Evolutionary conservation across 768 basidiomycete species (phyloP).

Genomic region (Flagelloscypha sp.): DNA sequence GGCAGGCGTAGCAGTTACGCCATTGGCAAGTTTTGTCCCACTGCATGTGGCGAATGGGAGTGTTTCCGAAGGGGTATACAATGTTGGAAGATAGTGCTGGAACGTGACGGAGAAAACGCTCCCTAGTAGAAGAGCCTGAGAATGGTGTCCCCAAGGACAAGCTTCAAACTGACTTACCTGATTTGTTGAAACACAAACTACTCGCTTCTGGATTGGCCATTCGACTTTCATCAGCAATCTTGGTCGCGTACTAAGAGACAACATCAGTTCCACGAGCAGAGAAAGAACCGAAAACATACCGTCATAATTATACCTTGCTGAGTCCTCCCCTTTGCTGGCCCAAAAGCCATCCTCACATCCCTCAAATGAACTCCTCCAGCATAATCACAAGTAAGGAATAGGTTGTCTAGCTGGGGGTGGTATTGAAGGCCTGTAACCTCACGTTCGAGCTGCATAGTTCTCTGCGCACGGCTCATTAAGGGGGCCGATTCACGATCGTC

Average conservation of each 20-base stretch:
- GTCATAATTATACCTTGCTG: conserved; percentile 47
- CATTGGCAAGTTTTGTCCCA: conserved; percentile 47
- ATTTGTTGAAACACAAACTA: conserved; percentile 63
- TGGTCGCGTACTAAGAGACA: conserved; percentile 31
- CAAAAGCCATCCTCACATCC: conserved; percentile 70
- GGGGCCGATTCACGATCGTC: conserved; percentile 39
- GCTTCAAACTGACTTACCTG: conserved; percentile 40
- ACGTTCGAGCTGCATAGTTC: conserved; percentile 40
- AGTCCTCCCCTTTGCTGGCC: conserved; percentile 34
- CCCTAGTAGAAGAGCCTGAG: background rate
- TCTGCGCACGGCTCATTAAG: conserved; percentile 30
- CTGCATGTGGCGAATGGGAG: conserved; percentile 64
- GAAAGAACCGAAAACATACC: conserved; percentile 22
- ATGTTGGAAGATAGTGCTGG: conserved; percentile 63
- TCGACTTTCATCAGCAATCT: conserved; percentile 30
- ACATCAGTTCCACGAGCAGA: conserved; percentile 1
- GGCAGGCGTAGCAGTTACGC: conserved; percentile 35
- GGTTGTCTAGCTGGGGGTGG: conserved; percentile 59
- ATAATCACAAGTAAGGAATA: conserved; percentile 60
- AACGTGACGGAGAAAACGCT: conserved; percentile 1
- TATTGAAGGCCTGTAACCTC: conserved; percentile 61
- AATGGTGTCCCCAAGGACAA: conserved; percentile 2
- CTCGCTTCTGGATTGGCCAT: conserved; percentile 54
- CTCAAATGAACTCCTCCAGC: conserved; percentile 56
- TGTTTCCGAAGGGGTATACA: conserved; percentile 60